A percentile compares a stretch with the other conserved stretches of the same genome.
Conservation (phyloP, 2,329 filamentous ascomycete species). For the Xylariales sp. region DNA sequence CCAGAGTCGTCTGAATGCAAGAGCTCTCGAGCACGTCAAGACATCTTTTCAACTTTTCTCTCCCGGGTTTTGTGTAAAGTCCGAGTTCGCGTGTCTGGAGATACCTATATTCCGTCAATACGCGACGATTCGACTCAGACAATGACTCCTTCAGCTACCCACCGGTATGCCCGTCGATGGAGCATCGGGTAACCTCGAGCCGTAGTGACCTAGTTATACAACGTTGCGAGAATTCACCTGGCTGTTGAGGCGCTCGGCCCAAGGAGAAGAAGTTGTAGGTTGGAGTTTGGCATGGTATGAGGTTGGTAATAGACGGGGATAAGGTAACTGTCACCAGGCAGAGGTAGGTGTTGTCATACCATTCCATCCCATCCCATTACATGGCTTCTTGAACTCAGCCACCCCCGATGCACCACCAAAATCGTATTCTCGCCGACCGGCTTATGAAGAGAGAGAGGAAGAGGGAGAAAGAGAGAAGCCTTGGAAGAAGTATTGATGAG, state of each 20-base stretch:
- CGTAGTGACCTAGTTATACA: conserved; percentile 14
- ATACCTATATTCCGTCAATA: neutral
- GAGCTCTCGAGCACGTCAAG: neutral
- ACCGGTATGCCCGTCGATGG: neutral
- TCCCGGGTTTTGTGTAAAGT: neutral
- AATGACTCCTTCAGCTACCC: neutral
- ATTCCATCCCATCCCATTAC: too few species aligned
- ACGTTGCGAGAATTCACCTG: neutral
- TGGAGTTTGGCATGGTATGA: neutral
- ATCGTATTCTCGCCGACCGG: neutral
- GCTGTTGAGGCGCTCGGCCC: neutral
- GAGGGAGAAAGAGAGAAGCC: too few species aligned
- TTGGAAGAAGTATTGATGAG: neutral
- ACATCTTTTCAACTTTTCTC: neutral
- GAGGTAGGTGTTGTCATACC: neutral
- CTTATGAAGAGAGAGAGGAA: neutral
- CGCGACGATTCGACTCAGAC: neutral
- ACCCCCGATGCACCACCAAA: neutral
- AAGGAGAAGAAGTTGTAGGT: conserved; percentile 3
- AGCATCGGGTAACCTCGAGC: too few species aligned
- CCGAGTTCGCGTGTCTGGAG: neutral
- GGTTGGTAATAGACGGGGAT: neutral
- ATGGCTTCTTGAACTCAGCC: conserved; percentile 4
- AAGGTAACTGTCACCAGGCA: neutral
- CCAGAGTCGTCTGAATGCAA: neutral